phyloP scores from a whole-genome alignment of 441 rosid species.

The Macaranga tanarius region DNA sequence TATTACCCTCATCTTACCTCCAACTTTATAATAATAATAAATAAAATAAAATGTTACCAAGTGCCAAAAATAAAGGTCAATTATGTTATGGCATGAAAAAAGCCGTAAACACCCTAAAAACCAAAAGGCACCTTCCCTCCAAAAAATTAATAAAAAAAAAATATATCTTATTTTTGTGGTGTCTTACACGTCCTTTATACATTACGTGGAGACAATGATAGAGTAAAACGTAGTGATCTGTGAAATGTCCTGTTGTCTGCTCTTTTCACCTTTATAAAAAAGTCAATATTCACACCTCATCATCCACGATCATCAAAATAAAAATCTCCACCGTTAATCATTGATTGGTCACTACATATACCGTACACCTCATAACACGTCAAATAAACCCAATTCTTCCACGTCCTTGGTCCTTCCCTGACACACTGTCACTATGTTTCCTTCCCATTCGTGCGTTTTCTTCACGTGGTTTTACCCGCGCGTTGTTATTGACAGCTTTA shows the following conservation, averaged over 20 bases:
- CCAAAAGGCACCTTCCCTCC: background rate
- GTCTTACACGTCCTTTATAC: slow-evolving; percentile 15
- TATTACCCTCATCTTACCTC: too few relatives aligned
- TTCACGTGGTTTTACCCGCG: background rate
- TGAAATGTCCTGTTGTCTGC: background rate
- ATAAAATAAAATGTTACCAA: background rate
- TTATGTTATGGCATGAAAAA: background rate
- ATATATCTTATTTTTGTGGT: background rate
- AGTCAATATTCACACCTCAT: slow-evolving; percentile 4
- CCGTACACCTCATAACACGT: slow-evolving; percentile 7
- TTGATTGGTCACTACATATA: background rate
- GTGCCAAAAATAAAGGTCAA: background rate
- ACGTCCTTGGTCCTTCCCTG: slow-evolving; percentile 19
- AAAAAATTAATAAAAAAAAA: too few relatives aligned
- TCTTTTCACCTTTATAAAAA: background rate
- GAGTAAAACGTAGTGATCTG: background rate
- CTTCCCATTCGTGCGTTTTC: slow-evolving; percentile 23
- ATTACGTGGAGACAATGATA: background rate
- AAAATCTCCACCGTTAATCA: slow-evolving; percentile 9
- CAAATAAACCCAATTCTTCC: background rate
- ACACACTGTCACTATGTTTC: background rate
- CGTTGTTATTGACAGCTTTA: background rate
- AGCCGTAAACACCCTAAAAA: background rate
- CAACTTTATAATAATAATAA: background rate
- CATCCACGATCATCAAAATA: background rate